Conservation (phyloP, 306 rosid species). For the Rosa multiflora region DNA sequence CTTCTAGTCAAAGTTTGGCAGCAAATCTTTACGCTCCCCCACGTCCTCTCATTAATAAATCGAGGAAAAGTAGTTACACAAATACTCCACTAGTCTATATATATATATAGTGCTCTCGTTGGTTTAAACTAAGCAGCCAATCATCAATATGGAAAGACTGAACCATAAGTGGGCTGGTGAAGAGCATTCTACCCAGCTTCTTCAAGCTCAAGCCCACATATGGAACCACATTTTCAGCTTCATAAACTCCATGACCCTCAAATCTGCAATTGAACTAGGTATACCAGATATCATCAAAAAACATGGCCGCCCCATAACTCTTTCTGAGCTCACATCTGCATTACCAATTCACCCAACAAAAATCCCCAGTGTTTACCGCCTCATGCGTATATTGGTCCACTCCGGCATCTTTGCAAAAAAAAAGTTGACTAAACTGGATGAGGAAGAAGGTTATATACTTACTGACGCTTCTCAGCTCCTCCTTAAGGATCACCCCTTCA, state of each 20-base stretch:
- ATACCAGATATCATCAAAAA: constrained; percentile 36
- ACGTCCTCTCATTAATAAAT: too few relatives aligned
- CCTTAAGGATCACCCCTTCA: constrained; percentile 21
- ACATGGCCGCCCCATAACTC: constrained; percentile 40
- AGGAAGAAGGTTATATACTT: constrained; percentile 23
- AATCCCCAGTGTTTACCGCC: constrained; percentile 20
- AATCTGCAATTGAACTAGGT: constrained; percentile 38
- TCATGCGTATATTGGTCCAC: constrained; percentile 1
- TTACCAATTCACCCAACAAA: constrained; percentile 43
- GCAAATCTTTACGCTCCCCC: too few relatives aligned
- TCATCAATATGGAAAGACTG: not conserved
- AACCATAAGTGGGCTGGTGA: not conserved
- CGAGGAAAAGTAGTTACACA: too few relatives aligned
- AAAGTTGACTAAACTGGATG: not conserved
- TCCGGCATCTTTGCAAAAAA: constrained; percentile 39
- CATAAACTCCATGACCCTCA: constrained; percentile 44
- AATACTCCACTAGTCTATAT: too few relatives aligned
- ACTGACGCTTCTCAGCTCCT: constrained; percentile 42
- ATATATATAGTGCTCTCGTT: too few relatives aligned
- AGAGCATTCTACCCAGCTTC: not conserved
- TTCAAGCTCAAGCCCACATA: constrained; percentile 35
- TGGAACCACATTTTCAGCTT: constrained; percentile 37
- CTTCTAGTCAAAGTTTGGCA: too few relatives aligned
- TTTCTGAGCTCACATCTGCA: constrained; percentile 31
- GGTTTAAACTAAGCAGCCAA: too few relatives aligned